Conservation (phyloP, 2,329 filamentous ascomycete species). For the Aureobasidium vineae region DNA sequence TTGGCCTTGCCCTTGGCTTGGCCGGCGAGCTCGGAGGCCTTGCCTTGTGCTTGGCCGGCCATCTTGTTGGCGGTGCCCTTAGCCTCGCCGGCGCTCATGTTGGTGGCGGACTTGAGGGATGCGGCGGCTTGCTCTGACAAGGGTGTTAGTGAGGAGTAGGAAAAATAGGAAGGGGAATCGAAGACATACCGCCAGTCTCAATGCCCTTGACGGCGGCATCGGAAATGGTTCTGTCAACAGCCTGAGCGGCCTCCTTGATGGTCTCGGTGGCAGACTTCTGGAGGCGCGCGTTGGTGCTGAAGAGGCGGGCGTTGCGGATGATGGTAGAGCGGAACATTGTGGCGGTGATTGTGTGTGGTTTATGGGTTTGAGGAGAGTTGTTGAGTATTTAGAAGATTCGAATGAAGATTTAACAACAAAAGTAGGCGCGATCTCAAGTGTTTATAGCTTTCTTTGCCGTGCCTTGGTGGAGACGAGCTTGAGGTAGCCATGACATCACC, state of each 20-base stretch:
- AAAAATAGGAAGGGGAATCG: not conserved
- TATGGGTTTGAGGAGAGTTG: not conserved
- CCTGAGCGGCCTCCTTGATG: constrained; percentile 59
- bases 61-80: constrained; percentile 39
- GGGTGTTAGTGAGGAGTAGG: not conserved
- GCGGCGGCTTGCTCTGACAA: constrained; percentile 52
- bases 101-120: constrained; percentile 44
- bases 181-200: constrained; percentile 58
- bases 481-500: constrained; percentile 22
- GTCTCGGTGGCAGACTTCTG: constrained; percentile 55
- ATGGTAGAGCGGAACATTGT: constrained; percentile 50
- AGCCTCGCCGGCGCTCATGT: constrained; percentile 38
- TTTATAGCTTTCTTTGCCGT: constrained; percentile 10
- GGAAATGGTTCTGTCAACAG: constrained; percentile 56
- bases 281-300: constrained; percentile 52
- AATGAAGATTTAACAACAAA: not conserved
- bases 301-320: constrained; percentile 49
- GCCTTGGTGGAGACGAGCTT: not conserved
- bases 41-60: constrained; percentile 40
- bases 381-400: not conserved
- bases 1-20: constrained; percentile 46
- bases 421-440: constrained; percentile 12
- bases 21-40: constrained; percentile 42
- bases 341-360: constrained; percentile 27
- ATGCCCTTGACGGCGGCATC: constrained; percentile 60